These are phyloP conservation scores for Rhynchosporium secalis DNA, from an alignment of 2,329 filamentous ascomycete species.

Conservation along the genomic window DNA sequence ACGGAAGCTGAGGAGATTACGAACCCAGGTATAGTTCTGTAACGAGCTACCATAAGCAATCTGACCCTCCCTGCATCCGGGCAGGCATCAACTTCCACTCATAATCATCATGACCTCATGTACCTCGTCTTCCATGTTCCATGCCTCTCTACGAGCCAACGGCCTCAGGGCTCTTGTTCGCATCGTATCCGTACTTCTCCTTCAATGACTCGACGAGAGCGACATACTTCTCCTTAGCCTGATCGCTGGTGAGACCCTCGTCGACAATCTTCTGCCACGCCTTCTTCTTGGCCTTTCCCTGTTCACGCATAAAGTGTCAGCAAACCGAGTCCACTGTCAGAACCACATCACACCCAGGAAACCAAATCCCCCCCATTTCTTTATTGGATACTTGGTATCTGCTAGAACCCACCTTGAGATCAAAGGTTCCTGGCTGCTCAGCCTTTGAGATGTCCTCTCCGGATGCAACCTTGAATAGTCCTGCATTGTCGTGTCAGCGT, in stretches of 20 bases:
- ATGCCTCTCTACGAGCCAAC: slow-evolving; percentile 41
- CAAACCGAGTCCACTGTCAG: not conserved
- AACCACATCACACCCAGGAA: not conserved
- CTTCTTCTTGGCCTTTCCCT: slow-evolving; percentile 76
- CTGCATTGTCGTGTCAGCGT: slow-evolving; percentile 40
- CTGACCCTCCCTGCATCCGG: not conserved
- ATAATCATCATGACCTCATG: slow-evolving; percentile 7
- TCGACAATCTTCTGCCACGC: slow-evolving; percentile 74
- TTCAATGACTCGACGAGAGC: slow-evolving; percentile 71
- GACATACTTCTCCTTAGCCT: slow-evolving; percentile 78
- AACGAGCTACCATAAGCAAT: not conserved
- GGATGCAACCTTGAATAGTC: slow-evolving; percentile 58
- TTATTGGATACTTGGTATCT: not conserved
- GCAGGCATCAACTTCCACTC: not conserved
- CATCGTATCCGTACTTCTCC: slow-evolving; percentile 65
- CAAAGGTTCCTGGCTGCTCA: slow-evolving; percentile 65
- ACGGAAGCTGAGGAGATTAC: not conserved
- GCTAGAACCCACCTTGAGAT: slow-evolving; percentile 52
- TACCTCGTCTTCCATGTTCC: not conserved
- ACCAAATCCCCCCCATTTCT: not conserved
- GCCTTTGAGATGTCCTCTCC: slow-evolving; percentile 59
- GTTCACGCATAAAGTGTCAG: slow-evolving; percentile 3
- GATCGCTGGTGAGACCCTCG: slow-evolving; percentile 57
- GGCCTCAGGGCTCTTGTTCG: slow-evolving; percentile 61
- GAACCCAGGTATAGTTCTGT: not conserved